Base-by-base conservation (phyloP, 2,329 filamentous ascomycete genomes). In the Ophiocordyceps sinensis region DNA sequence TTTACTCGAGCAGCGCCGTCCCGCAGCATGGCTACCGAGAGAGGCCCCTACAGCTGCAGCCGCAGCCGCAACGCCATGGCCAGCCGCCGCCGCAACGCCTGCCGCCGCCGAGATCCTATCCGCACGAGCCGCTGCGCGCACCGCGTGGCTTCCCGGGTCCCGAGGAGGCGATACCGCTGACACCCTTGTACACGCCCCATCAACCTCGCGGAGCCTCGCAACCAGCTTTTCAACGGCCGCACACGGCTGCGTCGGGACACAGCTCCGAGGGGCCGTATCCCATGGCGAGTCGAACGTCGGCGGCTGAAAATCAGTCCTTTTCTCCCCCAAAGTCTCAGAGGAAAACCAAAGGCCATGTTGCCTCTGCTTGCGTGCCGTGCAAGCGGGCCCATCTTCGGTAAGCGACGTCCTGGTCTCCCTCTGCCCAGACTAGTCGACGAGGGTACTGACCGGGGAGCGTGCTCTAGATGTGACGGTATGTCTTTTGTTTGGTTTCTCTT, bases 331-430 rank as follows among this genome's bases (percentile, higher is more conserved):
- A 77, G 50, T 66, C 73, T 7, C 75, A 78, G 46, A 68, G 77
- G 49, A 82, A 81, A 57, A 79, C 80, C 6, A 86, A 86, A 56
- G 82, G 82, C 13, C 85, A 91, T 64, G 85, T 89, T 41, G 82
- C 83, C 39, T 88, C 83, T 30, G 85, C 85, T 23, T 91, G 85
- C 57, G 79, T 89, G 49, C 85, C 86, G 45, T 91, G 85, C 65
- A 89, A 89, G 58, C 79, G 77, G 59, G 85, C 85, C 31, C 85
- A 91, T 71, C 70, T 91, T 47, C 70, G 77, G 75, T 79, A 62
- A 55, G 66, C 50, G n/a, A 32, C 10, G 15, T 17, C 17, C 14
- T 15, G 30, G 14, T 10, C 5, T 36, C 2, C 4, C 17, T 17
- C 12, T 17, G 6, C 4, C n/a, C 15, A 11, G 3, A 19, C n/a